Evolutionary conservation across 805 yeast genomes (phyloP).

Genomic region (Wickerhamomyces chambardii): DNA sequence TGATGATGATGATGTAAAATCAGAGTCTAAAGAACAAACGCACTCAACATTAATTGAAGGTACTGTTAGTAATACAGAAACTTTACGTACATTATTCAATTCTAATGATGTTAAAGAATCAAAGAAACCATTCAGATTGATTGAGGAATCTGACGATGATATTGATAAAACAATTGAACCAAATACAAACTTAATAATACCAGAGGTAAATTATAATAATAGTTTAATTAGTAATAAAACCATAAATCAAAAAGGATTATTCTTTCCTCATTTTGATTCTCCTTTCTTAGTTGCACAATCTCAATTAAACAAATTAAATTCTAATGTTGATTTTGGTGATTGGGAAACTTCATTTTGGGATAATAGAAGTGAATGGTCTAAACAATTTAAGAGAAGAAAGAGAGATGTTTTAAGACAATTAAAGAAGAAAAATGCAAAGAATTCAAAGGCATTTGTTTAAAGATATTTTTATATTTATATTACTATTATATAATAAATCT

Average conservation of each 20-base stretch:
- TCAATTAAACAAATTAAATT: constrained; percentile 50
- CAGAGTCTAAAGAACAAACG: constrained; percentile 1
- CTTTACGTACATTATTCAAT: constrained; percentile 51
- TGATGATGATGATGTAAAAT: no score
- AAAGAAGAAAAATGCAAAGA: constrained; percentile 30
- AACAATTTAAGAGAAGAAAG: constrained; percentile 64
- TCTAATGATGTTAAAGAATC: constrained; percentile 23
- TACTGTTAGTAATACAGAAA: constrained; percentile 43
- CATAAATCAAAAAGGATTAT: constrained; percentile 41
- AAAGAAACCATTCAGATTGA: constrained; percentile 29
- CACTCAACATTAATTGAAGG: constrained; percentile 14
- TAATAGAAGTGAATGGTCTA: constrained; percentile 70
- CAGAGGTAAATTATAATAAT: no score
- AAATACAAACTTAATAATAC: constrained; percentile 14
- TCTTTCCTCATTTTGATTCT: constrained; percentile 78
- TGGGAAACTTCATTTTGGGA: constrained; percentile 82
- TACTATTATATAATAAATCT: no score
- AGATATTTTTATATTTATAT: no score
- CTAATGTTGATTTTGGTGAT: constrained; percentile 23
- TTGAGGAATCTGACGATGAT: constrained; percentile 37
- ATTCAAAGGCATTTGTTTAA: constrained; percentile 1
- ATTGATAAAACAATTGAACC: constrained; percentile 27
- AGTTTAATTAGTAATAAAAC: constrained; percentile 16
- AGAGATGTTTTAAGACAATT: constrained; percentile 61
- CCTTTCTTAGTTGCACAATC: constrained; percentile 85